Conservation (phyloP, 345 rosid genomes). For the Leavenworthia alabamica region DNA sequence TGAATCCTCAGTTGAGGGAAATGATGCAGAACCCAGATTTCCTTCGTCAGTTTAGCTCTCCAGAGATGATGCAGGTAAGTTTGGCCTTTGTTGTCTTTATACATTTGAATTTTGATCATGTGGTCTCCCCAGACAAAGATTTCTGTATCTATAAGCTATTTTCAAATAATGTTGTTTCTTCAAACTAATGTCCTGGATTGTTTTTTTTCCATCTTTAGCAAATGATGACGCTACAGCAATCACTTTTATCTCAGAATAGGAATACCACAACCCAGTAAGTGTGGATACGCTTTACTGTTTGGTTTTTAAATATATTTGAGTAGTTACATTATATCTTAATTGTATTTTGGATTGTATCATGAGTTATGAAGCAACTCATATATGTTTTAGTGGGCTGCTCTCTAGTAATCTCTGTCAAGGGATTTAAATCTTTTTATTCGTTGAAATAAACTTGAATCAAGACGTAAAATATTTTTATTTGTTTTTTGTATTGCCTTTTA, state of each 20-base stretch:
- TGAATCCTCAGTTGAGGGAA: slow-evolving; percentile 71
- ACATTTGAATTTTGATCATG: background rate
- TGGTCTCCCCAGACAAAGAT: too few relatives aligned
- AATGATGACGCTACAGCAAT: slow-evolving; percentile 57
- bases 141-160: background rate
- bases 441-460: too few relatives aligned
- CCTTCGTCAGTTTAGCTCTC: slow-evolving; percentile 66
- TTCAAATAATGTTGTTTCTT: background rate
- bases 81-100: slow-evolving; percentile 8
- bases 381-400: background rate
- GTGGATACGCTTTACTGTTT: background rate
- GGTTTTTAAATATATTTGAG: too few relatives aligned
- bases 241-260: slow-evolving; percentile 50
- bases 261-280: slow-evolving; percentile 63
- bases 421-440: too few relatives aligned
- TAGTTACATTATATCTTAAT: too few relatives aligned
- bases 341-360: background rate
- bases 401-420: too few relatives aligned
- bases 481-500: too few relatives aligned
- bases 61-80: slow-evolving; percentile 71
- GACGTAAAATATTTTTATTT: too few relatives aligned
- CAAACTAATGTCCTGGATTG: background rate
- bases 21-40: slow-evolving; percentile 86
- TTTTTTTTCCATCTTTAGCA: slow-evolving; percentile 31
- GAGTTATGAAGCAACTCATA: background rate